Conservation (phyloP, 2,329 filamentous ascomycete species). For the Neofusicoccum ribis region DNA sequence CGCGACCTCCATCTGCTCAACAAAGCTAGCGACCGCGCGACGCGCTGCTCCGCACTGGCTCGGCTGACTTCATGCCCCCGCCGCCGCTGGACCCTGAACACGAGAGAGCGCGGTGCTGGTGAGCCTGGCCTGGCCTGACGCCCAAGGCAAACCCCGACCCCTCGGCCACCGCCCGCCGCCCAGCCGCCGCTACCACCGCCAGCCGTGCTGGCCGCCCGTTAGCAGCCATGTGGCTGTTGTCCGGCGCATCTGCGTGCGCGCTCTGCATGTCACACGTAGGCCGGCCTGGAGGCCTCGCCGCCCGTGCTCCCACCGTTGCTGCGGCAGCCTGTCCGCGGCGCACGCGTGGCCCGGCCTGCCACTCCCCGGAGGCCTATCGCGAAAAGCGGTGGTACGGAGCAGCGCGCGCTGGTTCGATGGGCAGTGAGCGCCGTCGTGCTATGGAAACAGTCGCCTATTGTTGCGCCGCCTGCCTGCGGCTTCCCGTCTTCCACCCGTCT, state of each 20-base stretch:
- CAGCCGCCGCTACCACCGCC: background rate
- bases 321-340: background rate
- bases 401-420: background rate
- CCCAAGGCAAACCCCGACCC: background rate
- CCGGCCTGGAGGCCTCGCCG: background rate
- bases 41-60: background rate
- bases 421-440: background rate
- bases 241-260: background rate
- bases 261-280: background rate
- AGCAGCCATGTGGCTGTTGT: background rate
- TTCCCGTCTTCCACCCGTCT: conserved; percentile 10
- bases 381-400: conserved; percentile 10
- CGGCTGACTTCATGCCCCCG: conserved; percentile 4
- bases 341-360: conserved; percentile 3
- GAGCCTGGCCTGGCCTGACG: background rate
- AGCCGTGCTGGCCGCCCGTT: background rate
- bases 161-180: background rate
- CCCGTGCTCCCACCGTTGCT: background rate
- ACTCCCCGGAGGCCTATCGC: conserved; percentile 1
- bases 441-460: background rate
- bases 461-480: background rate
- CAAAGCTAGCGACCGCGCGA: background rate
- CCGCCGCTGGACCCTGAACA: conserved; percentile 5
- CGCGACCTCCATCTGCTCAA: background rate
- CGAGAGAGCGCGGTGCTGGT: no score